phyloP scores from a whole-genome alignment of 1,284 basidiomycete genomes.

The Phylloporus sp. region DNA sequence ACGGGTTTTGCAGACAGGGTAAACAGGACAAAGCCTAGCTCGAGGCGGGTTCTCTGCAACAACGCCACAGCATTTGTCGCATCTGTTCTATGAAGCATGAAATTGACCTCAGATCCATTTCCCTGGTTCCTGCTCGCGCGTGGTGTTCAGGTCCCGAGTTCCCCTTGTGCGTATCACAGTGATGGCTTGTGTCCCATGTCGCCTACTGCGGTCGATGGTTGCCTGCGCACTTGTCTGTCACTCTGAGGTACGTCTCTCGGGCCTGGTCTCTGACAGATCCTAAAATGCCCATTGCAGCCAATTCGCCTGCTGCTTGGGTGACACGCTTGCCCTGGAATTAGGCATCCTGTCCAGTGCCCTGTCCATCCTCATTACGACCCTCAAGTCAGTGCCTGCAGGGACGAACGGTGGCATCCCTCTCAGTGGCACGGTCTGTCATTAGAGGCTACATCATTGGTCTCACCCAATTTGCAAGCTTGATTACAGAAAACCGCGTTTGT shows the following conservation, averaged over 20 bases:
- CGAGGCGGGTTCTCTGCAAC: conserved; percentile 89
- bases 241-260: conserved; percentile 64
- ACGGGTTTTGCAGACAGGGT: conserved; percentile 51
- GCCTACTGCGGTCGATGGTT: conserved; percentile 44
- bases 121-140: conserved; percentile 30
- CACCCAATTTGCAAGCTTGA: conserved; percentile 59
- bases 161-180: too few species aligned
- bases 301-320: conserved; percentile 83
- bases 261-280: too few species aligned
- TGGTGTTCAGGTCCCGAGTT: not conserved
- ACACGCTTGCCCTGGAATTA: conserved; percentile 81
- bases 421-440: conserved; percentile 70
- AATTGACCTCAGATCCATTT: conserved; percentile 49
- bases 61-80: conserved; percentile 74
- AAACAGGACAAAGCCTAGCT: conserved; percentile 71
- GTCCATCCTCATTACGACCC: conserved; percentile 84
- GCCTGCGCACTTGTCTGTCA: conserved; percentile 60
- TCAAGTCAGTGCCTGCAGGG: conserved; percentile 80
- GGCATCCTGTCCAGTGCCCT: too few species aligned
- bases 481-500: conserved; percentile 63
- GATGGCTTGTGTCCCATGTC: conserved; percentile 34
- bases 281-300: conserved; percentile 50
- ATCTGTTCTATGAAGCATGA: conserved; percentile 64
- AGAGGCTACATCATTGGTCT: conserved; percentile 80
- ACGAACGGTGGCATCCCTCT: conserved; percentile 91